Percentiles rank a stretch among this genome's conserved stretches.
These are phyloP conservation scores for Solanum bulbocastanum DNA, from an alignment of 257 asterid genomes.

Conservation along the genomic window DNA sequence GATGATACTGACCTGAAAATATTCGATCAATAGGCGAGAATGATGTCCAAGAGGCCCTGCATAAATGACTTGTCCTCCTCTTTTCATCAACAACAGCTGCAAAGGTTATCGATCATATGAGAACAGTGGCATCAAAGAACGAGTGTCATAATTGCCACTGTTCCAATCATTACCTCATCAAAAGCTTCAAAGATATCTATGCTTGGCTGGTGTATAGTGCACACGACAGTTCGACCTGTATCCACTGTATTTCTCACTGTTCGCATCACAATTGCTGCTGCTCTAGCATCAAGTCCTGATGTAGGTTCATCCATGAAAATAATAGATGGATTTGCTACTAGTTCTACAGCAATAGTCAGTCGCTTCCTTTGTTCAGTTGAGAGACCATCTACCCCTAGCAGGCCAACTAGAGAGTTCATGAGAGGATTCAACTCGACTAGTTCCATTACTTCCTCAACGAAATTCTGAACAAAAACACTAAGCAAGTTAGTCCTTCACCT, in stretches of 20 bases:
- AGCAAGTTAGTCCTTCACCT: neutral
- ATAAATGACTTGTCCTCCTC: constrained; percentile 77
- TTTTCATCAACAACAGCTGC: constrained; percentile 75
- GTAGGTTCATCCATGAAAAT: constrained; percentile 96
- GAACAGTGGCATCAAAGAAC: neutral
- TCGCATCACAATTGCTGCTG: constrained; percentile 90
- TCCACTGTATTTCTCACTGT: constrained; percentile 79
- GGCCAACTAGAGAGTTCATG: constrained; percentile 57
- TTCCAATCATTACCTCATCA: constrained; percentile 46
- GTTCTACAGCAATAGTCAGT: constrained; percentile 76
- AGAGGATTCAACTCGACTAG: constrained; percentile 68
- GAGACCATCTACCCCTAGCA: constrained; percentile 78
- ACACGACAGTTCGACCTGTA: constrained; percentile 76
- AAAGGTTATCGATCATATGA: neutral
- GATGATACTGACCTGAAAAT: constrained; percentile 53
- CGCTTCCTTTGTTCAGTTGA: constrained; percentile 90
- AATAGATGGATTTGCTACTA: constrained; percentile 84
- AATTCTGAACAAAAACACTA: constrained; percentile 32
- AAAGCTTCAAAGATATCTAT: constrained; percentile 77
- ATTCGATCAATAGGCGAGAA: constrained; percentile 42
- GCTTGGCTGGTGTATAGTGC: constrained; percentile 92
- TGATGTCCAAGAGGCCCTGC: constrained; percentile 79
- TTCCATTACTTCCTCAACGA: constrained; percentile 83
- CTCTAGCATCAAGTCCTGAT: constrained; percentile 84
- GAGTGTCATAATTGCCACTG: neutral